These are phyloP conservation scores for Biscogniauxia sp. DNA, from an alignment of 2,329 filamentous ascomycete genomes.

Conservation along the genomic window DNA sequence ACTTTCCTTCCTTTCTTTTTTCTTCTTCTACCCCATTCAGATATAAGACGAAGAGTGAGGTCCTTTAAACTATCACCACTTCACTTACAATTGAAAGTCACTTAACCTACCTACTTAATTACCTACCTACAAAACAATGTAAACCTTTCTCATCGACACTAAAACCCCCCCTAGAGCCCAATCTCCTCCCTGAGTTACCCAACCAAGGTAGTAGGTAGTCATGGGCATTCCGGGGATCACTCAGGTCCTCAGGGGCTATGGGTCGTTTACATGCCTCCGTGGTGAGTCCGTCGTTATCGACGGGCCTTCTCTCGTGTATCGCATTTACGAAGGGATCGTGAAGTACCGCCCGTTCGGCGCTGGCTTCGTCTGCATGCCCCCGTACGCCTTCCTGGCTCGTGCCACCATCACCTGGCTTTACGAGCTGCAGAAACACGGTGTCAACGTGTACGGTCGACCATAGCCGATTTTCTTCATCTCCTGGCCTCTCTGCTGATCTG, in stretches of 20 bases:
- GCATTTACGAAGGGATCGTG: slow-evolving; percentile 61
- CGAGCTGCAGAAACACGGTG: slow-evolving; percentile 50
- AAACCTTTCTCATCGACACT: too few species aligned
- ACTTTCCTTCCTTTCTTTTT: neutral
- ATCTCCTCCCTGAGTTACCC: neutral
- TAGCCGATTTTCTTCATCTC: slow-evolving; percentile 13
- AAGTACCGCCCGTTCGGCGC: slow-evolving; percentile 34
- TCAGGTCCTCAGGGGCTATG: slow-evolving; percentile 53
- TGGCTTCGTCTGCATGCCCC: slow-evolving; percentile 54
- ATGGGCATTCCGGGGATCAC: slow-evolving; percentile 62
- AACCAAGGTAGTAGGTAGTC: too few species aligned
- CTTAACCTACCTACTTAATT: too few species aligned
- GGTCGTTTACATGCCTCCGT: slow-evolving; percentile 39
- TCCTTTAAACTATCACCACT: neutral
- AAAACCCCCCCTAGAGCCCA: too few species aligned
- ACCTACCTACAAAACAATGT: too few species aligned
- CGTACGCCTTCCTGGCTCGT: slow-evolving; percentile 61
- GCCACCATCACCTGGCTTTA: slow-evolving; percentile 63
- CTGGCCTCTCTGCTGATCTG: slow-evolving; percentile 1
- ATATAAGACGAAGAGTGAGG: too few species aligned
- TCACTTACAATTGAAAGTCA: too few species aligned
- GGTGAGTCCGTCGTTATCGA: slow-evolving; percentile 59
- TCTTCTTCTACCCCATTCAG: too few species aligned
- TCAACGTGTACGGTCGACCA: slow-evolving; percentile 57
- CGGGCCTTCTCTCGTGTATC: slow-evolving; percentile 75